Base-by-base conservation (phyloP, 23 red algal genomes). In the Gracilaria gracilis region DNA sequence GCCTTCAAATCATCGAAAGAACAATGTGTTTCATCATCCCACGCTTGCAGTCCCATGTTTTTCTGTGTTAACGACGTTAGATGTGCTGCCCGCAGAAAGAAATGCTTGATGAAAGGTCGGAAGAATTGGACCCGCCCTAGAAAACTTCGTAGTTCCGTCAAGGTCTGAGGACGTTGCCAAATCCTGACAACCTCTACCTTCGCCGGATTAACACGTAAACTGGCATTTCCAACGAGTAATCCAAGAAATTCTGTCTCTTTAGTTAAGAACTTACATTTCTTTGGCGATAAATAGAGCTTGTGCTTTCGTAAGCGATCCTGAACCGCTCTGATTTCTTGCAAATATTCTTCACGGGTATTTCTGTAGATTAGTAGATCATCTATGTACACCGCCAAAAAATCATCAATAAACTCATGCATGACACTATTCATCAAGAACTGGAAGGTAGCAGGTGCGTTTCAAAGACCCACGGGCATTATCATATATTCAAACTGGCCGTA, bases 401-500 rank as follows among this genome's bases (percentile, higher is more conserved):
- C 14, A 70, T 73, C 33, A 24, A 87, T 87, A 34, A 34, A 71
- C 0, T 74, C 80, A 66, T 48, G 34, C 1, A 84, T 9, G 38
- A 84, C 31, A 1, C 59, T 13, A 31, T 86, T 86, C 83, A 54
- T 72, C 0, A 87, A 34, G 20, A 35, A 87, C 42, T 87, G 65
- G 35, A 87, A 72, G 11, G 83, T 75, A 9, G 32, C 67, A 0
- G 83, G 83, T 0, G 59, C 38, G 40, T 87, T 75, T 7, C 83
- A 87, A 29, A 79, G 37, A 27, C 64, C 48, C 42, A 79, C 79
- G 4, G 69, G 48, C 85, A 88, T 76, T 11, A 88, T 70, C 28
- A 76, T 54, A 61, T 88, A 78, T 20, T 88, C 44, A 61, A 88
- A 88, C 40, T 78, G 85, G 12, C 67, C 51, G 67, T 88, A 88